Base-by-base conservation (phyloP, 1,284 basidiomycete genomes). In the Apiotrichum veenhuisii region DNA sequence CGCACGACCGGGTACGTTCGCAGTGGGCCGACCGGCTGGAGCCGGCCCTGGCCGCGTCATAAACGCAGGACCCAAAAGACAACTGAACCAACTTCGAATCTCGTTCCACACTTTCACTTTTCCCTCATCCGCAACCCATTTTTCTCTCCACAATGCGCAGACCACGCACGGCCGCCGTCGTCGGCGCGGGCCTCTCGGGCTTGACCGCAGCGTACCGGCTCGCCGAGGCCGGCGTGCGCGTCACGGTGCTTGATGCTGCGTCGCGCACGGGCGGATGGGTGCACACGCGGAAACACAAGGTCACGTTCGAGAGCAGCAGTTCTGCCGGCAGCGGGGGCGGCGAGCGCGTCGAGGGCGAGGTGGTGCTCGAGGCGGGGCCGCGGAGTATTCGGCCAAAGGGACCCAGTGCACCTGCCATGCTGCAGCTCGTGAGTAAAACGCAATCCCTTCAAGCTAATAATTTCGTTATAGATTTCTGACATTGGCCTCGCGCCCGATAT, bases 301-400 rank as follows among this genome's bases (percentile, higher is more conserved):
- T 80, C 52, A 68, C 51, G 14, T 69, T 66, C 52, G 36, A 57
- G 37, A 17, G 15, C 30, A 30, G n/a, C n/a, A 30, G 30, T 7
- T 12, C 30, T 30, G 7, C 30, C 30, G 30, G 7, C 7, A 30
- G 30, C 30, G 30, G n/a, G 1, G 7, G 50, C 3, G 61, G 60
- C 52, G 48, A 54, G 41, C 26, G 45, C 20, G 38, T 66, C 2
- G 65, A 77, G 22, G 80, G 78, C 2, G 69, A 74, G 45, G 80
- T 88, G 14, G 66, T 88, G 5, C 78, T 94, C 18, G 92, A 96
- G 78, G 81, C 83, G 30, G 92, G 92, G 0, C 91, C 92, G 34
- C 79, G 92, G 40, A 91, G 88, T 18, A 78, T 95, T 23, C 79
- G 91, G 34, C 89, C 91, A 0, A 85, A 84, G 58, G 84, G 87